Base-by-base conservation (phyloP, 352 stramenopile species). In the Phytophthora syringae region DNA sequence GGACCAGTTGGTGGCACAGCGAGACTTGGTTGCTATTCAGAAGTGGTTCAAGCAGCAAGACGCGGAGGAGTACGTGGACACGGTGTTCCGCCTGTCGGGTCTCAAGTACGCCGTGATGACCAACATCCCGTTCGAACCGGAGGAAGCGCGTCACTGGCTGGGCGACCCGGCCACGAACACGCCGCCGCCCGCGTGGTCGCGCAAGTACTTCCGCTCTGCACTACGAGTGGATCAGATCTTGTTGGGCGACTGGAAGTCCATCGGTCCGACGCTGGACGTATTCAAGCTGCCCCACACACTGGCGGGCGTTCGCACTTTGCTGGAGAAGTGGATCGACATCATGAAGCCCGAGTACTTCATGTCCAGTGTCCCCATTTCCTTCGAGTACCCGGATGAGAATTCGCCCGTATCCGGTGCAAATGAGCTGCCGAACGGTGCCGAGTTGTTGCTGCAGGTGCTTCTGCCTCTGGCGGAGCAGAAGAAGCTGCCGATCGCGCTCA, bases 281-380 rank as follows among this genome's bases (percentile, higher is more conserved):
- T 77, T 86, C 44, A 52, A 82, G 62, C 65, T 90, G 13, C 77
- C 69, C 21, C 71, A 86, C 34, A 96, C 90, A 13, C 43, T 97
- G 34, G 86, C 87, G 20, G 92, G 93, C 42, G 89, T 88, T 4
- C 69, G 81, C 40, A 52, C 87, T 65, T 96, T 97, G 59, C 67
- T 98, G 25, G 67, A 82, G 48, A 87, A 94, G 64, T 98, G 95
- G 95, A 94, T 90, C 61, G 82, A 96, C 32, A 97, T 91, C 28
- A 97, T 98, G 79, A 67, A 94, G 42, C 92, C 94, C 16, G 92
- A 97, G 72, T 98, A 98, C 67, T 93, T 98, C 57, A 98, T 98
- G 92, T 89, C 95, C 18, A 97, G 88, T 28, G 97, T 97, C 21
- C 95, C 95, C 16, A 88, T 97, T 67, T 77, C 94, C 58, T 98